Evolutionary conservation across 768 basidiomycete species (phyloP), one percentile per base, ranked within the genome.

Genomic region (Mycena alexandri): DNA sequence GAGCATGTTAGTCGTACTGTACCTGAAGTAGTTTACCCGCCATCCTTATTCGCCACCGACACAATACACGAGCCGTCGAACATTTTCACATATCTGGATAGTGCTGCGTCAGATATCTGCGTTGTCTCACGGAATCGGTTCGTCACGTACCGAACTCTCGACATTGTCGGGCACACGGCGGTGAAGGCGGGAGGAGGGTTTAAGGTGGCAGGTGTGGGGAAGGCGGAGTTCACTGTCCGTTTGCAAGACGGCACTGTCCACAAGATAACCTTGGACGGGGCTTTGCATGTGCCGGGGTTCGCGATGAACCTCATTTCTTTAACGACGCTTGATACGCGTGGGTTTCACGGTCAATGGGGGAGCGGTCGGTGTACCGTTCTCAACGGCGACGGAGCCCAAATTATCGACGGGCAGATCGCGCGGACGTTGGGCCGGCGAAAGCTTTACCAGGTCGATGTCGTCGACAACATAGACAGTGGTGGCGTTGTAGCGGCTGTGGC

Each of bases 1-100:
- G 61, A 47, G 38, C 29, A 11, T 36, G 57, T 64, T 63, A 59
- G 21, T 47, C 55, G 66, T 64, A 63, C 50, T 36, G 46, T 68
- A 64, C 14, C 22, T 13, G 48, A 50, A 51, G 55, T 65, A 65
- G 25, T 24, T 17, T 2, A 11, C 5, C 53, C 33, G 10, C 61
- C 43, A 4, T 54, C 61, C 54, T 48, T 60, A 60, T 48, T 38
- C 24, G 43, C 43, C 19, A 47, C 47, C 33, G 36, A 16, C 13
- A 16, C 24, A 1, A 10, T 33, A 36, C 53, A n/a, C 33, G 13
- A 22, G 12, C 11, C 46, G 25, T 22, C 25, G 50, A 12, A n/a
- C 9, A 29, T 60, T n/a, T n/a, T 13, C 2, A 60, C 46, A 3
- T 60, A 9, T 22, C 58, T 60, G 19, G 47, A 60, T 19, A 60